Conservation (phyloP, 2,329 filamentous ascomycete species). For the Lachnellula willkommii region DNA sequence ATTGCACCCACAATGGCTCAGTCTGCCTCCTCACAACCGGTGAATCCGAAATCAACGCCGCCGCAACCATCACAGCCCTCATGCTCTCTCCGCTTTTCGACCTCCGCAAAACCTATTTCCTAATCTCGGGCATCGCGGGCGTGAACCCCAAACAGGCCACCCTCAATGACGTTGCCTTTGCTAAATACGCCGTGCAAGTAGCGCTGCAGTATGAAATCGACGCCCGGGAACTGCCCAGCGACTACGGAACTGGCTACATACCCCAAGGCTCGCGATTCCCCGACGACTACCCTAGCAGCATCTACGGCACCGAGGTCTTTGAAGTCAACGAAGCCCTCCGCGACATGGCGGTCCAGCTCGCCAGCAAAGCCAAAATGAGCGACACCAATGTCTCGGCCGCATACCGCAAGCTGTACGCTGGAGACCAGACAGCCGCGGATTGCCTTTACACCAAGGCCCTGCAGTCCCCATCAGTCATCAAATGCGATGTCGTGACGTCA, state of each 20-base stretch:
- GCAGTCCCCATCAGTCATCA: slow-evolving; percentile 47
- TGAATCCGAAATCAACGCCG: slow-evolving; percentile 65
- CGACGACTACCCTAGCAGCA: slow-evolving; percentile 49
- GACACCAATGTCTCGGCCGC: slow-evolving; percentile 44
- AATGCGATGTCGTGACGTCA: slow-evolving; percentile 63
- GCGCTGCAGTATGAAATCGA: slow-evolving; percentile 74
- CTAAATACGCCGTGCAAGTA: slow-evolving; percentile 66
- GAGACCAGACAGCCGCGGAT: slow-evolving; percentile 39
- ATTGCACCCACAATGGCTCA: slow-evolving; percentile 53
- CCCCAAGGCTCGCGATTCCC: slow-evolving; percentile 54
- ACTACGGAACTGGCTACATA: slow-evolving; percentile 64
- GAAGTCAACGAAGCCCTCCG: slow-evolving; percentile 58
- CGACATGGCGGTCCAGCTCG: slow-evolving; percentile 46
- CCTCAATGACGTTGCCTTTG: slow-evolving; percentile 60
- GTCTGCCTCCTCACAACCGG: slow-evolving; percentile 60
- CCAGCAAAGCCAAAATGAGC: slow-evolving; percentile 45
- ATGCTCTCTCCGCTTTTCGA: slow-evolving; percentile 59
- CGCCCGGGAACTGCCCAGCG: slow-evolving; percentile 58
- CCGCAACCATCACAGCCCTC: slow-evolving; percentile 58
- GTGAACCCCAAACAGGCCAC: slow-evolving; percentile 64
- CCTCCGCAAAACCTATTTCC: slow-evolving; percentile 62
- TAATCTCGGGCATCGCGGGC: slow-evolving; percentile 69
- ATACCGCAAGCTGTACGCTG: slow-evolving; percentile 54
- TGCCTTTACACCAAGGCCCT: slow-evolving; percentile 34
- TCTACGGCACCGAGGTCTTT: slow-evolving; percentile 67